phyloP scores from a whole-genome alignment of 495 filamentous ascomycete genomes.

The Aspergillus mulundensis region DNA sequence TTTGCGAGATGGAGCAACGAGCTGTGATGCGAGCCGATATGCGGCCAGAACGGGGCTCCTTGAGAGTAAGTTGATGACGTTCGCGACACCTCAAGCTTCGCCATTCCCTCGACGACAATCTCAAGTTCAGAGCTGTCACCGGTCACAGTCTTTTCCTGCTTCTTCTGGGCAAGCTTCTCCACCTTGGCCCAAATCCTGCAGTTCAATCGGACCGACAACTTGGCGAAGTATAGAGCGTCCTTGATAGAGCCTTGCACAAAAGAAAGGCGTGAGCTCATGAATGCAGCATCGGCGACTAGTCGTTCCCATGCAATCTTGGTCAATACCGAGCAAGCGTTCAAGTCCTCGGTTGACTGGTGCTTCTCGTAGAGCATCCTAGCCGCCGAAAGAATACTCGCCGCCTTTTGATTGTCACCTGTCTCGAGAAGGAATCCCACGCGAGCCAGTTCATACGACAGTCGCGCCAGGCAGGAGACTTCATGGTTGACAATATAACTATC shows the following conservation, averaged over 20 bases:
- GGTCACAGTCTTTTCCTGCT: constrained; percentile 27
- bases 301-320: constrained; percentile 43
- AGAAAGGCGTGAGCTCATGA: constrained; percentile 60
- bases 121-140: constrained; percentile 34
- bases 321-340: constrained; percentile 23
- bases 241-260: constrained; percentile 60
- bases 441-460: constrained; percentile 60
- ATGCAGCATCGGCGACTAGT: constrained; percentile 48
- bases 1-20: constrained; percentile 66
- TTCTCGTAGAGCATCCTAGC: constrained; percentile 36
- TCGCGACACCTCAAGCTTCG: constrained; percentile 39
- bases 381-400: constrained; percentile 30
- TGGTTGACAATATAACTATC: constrained; percentile 41
- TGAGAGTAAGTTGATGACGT: constrained; percentile 32
- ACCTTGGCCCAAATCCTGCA: constrained; percentile 68
- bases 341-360: constrained; percentile 28
- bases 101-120: constrained; percentile 39
- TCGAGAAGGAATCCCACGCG: constrained; percentile 70
- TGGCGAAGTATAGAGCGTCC: constrained; percentile 62
- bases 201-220: constrained; percentile 60
- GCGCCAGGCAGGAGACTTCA: constrained; percentile 38
- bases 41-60: constrained; percentile 75
- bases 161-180: constrained; percentile 46
- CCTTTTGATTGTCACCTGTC: constrained; percentile 58
- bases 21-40: constrained; percentile 68